Evolutionary conservation across 2,329 filamentous ascomycete species (phyloP), one percentile per base, ranked within the genome.

Genomic region (Graphilbum fragrans): DNA sequence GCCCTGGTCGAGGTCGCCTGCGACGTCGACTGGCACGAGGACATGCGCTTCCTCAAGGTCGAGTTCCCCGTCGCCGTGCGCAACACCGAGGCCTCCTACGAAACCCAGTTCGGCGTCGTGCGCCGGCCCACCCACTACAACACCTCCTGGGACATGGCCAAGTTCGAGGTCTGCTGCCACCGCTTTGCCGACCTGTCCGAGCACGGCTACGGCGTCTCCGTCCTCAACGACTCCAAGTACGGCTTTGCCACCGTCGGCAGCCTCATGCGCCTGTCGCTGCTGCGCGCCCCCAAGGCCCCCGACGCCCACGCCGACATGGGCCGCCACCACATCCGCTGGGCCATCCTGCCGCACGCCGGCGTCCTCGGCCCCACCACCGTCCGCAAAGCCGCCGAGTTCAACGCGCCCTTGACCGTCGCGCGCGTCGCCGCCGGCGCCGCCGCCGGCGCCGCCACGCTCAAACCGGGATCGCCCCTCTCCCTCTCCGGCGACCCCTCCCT

Each of bases 11-110:
- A 93, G 49, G 79, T 90, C 48, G 72, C 77, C 33, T 82, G 81
- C 39, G 86, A 93, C 50, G 85, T 96, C n/a, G 86, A 95, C 56
- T 98, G 92, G 92, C 83, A 82, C 51, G 92, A 98, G 61, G 86
- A 78, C 12, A 95, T 92, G 82, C 94, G 92, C 57, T 96, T 96
- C 70, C 74, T 98, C 55, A 98, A 98, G 69, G 90, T 96, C 39
- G 92, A 98, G 59, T 98, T 98, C 63, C 90, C 92, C 0, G 88
- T 95, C 47, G 82, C 93, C 53, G 72, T 96, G 48, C 76, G 79
- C 51, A 95, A 90, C 61, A 94, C 82, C 0, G 87, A 95, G 61
- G 92, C 92, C 25, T 85, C 80, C 12, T 98, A 98, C 59, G 92
- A 98, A 61, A 94, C 86, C 8, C 88, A 94, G 54, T 96, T 86